Evolutionary conservation across 2,329 filamentous ascomycete genomes (phyloP).

Genomic region (Microcera coccophila): DNA sequence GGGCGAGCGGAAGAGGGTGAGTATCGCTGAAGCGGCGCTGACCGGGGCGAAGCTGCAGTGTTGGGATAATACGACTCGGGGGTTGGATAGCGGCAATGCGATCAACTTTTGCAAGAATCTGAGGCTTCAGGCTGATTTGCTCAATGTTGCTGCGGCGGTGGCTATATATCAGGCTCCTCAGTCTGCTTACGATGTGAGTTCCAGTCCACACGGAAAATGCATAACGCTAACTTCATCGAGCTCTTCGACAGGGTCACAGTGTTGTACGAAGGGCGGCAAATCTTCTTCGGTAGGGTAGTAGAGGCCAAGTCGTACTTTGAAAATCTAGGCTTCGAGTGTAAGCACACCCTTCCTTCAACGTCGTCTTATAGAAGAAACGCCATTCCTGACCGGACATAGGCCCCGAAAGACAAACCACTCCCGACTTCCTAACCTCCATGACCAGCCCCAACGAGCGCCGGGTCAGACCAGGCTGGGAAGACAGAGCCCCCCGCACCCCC

Average conservation of each 20-base stretch:
- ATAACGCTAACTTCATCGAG: conserved; percentile 42
- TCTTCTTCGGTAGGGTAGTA: conserved; percentile 58
- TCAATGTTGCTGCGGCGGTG: conserved; percentile 26
- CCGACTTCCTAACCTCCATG: conserved; percentile 38
- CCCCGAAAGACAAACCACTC: conserved; percentile 24
- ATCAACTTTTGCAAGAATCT: conserved; percentile 27
- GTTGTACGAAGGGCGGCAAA: conserved; percentile 63
- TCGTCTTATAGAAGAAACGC: background rate
- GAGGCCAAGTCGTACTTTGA: conserved; percentile 61
- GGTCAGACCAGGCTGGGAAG: conserved; percentile 30
- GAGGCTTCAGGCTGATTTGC: conserved; percentile 24
- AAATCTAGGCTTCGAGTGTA: conserved; percentile 29
- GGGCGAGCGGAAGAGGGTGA: conserved; percentile 73
- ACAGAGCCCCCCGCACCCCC: conserved; percentile 33
- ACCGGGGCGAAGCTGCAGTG: conserved; percentile 28
- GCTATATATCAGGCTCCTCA: conserved; percentile 60
- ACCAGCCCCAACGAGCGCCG: conserved; percentile 38
- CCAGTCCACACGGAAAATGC: background rate
- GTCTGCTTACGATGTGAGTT: conserved; percentile 47
- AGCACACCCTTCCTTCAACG: background rate
- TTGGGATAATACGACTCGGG: conserved; percentile 32
- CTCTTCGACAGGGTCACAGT: conserved; percentile 66
- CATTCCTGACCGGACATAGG: conserved; percentile 8
- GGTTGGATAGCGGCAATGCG: conserved; percentile 28
- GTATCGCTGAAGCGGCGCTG: conserved; percentile 63